Evolutionary conservation across 805 yeast genomes (phyloP), one percentile per base, ranked within the genome.

Genomic region (Ogataea methylovora): DNA sequence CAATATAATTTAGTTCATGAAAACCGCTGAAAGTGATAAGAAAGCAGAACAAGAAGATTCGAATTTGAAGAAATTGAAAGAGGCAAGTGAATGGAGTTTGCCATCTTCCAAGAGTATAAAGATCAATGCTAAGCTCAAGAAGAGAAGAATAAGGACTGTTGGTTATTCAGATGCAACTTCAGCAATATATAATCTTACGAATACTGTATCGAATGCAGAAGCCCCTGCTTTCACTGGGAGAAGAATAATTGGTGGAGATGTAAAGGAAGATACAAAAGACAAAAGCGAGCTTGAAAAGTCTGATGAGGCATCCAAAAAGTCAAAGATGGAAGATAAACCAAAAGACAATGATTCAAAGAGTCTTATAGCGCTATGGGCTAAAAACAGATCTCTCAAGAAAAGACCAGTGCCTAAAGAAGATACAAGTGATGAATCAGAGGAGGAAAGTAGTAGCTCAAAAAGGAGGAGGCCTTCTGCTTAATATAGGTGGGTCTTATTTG

Each of bases 11-110:
- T 12, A 36, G 67, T 78, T 76, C 62, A 73, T 76, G 78, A 62
- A 47, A 35, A 50, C 67, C 24, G 73, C 69, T 16, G 66, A 59
- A 39, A 46, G 49, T 35, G 51, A 53, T 20, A 49, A 63, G 25
- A 52, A 54, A n/a, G 63, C 60, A 53, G 25, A 42, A 49, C 26
- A 49, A 51, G 35, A 45, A 38, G 25, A 23, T 26, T 6, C 6
- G 9, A 20, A 20, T 20, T 7, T n/a, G 16, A 58, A 50, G 30
- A 70, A 65, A 35, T 54, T 69, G 12, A 60, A 57, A 28, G 84
- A 77, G 43, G 15, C 48, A 6, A 71, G 78, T 22, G 76, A 72
- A 48, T 73, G 80, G 80, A 56, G 51, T 12, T 49, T 66, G 25
- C 69, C 73, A 2, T 39, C 54, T 25, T 51, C 63, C 12, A 40